Base-by-base conservation (phyloP, 257 asterid species). In the Oldenlandia corymbosa region DNA sequence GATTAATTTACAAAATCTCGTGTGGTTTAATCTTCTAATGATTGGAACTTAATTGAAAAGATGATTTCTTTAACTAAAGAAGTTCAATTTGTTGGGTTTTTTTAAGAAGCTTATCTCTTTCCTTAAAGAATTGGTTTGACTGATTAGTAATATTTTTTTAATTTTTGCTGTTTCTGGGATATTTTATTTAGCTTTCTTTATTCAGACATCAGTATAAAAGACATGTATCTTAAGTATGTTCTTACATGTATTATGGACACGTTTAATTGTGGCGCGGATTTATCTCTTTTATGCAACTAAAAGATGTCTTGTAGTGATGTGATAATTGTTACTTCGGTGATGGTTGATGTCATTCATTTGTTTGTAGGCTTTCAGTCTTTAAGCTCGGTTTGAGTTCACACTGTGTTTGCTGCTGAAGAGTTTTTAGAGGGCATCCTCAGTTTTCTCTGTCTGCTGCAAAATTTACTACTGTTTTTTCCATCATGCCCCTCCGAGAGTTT, bases 401-500 rank as follows among this genome's bases (percentile, higher is more conserved):
- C 41, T 49, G 53, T 32, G 45, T n/a, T 45, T 49, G 48, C 16
- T 51, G 69, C 67, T 49, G 16, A 50, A 41, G 69, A 10, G 32
- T 32, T 7, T 32, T 24, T 10, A 11, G 65, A 34, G 50, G n/a
- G n/a, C n/a, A n/a, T n/a, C 7, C 21, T 70, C 65, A 7, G 11
- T 9, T 39, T 37, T 70, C 34, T 20, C 59, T 67, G 18, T 26
- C 41, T 66, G 64, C 41, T 66, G 64, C 67, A 58, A 21, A 47
- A 58, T 27, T 69, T 36, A 28, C 20, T 23, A 34, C 24, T 55
- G 60, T 49, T 48, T 55, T 72, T 53, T 71, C 57, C 75, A 67
- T 51, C 78, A 87, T 93, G 95, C 96, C 99, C 66, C 86, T 90
- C 52, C 83, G 87, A 4, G 97, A 93, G 85, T 88, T 85, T 30